Evolutionary conservation across 345 rosid species (phyloP), one percentile per base, ranked within the genome.

Genomic region (Microthlaspi erraticum): DNA sequence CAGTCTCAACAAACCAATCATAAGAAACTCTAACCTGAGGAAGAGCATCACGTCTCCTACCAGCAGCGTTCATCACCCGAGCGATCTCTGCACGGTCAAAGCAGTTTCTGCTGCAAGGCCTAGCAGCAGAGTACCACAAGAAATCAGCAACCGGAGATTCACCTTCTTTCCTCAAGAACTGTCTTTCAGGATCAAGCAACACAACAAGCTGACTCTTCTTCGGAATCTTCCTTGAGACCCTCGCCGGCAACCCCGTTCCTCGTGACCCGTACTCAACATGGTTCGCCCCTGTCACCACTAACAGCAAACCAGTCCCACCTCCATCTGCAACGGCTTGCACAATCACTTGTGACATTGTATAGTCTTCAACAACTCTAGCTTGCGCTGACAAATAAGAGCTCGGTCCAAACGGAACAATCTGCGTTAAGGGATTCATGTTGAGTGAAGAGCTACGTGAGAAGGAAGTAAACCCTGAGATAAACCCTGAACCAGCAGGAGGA

Each of bases 51-150:
- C 91, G 86, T 70, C 74, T 87, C 80, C 91, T 87, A 65, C 98
- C 96, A 50, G 93, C 98, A 1, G 96, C 98, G 83, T 88, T 90
- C 98, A 92, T 92, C 16, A 90, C 95, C 63, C 95, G 84, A 75
- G 97, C 93, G 63, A 92, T 92, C 81, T 92, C 98, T 61, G 93
- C 98, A 66, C 96, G 88, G 70, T 92, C 98, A 76, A 85, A 90
- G 74, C 97, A 93, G 65, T 93, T 93, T 69, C 98, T 86, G 64
- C 79, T 88, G 83, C 98, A 93, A 7, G 98, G 93, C 74, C 97
- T 88, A 64, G 98, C 90, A 1, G 90, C 95, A 71, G 98, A 90
- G 79, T 90, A 93, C 98, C 95, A 88, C 75, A 93, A 80, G 66
- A 93, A 90, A 77, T 93, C 97, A 56, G 97, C 91, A 14, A 87